A percentile compares a stretch with the other conserved stretches of the same genome.
These are phyloP conservation scores for Monilinia fructigena DNA, from an alignment of 2,329 filamentous ascomycete species.

Conservation along the genomic window DNA sequence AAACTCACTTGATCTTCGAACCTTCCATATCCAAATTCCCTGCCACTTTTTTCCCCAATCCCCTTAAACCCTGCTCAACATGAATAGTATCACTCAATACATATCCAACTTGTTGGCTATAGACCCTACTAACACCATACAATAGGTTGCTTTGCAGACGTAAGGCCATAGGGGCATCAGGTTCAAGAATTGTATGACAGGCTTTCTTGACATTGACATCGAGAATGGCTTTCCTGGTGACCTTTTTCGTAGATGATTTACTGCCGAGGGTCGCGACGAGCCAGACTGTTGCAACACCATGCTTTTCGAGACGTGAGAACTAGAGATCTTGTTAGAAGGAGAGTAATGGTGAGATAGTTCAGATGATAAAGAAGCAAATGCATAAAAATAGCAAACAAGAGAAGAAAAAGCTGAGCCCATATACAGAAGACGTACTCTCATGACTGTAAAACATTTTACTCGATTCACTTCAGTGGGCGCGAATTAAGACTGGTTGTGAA, in stretches of 20 bases:
- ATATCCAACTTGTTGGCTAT: slow-evolving; percentile 82
- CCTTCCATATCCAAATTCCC: slow-evolving; percentile 60
- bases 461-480: neutral
- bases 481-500: neutral
- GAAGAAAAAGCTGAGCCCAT: neutral
- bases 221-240: slow-evolving; percentile 83
- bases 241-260: slow-evolving; percentile 66
- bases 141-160: slow-evolving; percentile 87
- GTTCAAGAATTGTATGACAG: slow-evolving; percentile 82
- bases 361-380: neutral
- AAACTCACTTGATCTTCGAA: slow-evolving; percentile 62
- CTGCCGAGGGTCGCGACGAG: slow-evolving; percentile 84
- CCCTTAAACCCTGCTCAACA: slow-evolving; percentile 69
- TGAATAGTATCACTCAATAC: slow-evolving; percentile 73
- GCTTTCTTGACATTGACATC: slow-evolving; percentile 84
- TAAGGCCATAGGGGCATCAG: slow-evolving; percentile 82
- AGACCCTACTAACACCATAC: slow-evolving; percentile 82
- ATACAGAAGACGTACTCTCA: slow-evolving; percentile 64
- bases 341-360: neutral
- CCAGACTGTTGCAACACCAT: slow-evolving; percentile 96
- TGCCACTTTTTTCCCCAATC: slow-evolving; percentile 60
- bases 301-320: slow-evolving; percentile 81
- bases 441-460: slow-evolving; percentile 86
- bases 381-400: neutral
- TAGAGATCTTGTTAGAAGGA: slow-evolving; percentile 36